These are phyloP conservation scores for Talaromyces sp. DNA, from an alignment of 2,329 filamentous ascomycete species.

Conservation along the genomic window DNA sequence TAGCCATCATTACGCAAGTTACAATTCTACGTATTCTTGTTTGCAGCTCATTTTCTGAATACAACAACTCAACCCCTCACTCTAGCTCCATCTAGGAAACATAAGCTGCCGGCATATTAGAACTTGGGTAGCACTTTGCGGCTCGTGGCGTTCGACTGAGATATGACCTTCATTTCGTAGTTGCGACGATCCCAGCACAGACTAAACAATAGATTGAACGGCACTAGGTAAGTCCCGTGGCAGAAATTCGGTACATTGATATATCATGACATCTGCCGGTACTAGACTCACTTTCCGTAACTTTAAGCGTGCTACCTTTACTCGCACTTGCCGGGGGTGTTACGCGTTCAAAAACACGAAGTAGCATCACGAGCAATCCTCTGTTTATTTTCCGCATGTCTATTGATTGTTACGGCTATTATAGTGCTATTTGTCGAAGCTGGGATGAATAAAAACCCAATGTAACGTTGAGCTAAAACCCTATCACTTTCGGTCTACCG, in stretches of 20 bases:
- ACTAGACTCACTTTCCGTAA: not conserved
- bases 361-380: not conserved
- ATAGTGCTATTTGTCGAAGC: not conserved
- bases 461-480: not conserved
- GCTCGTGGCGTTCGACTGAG: conserved; percentile 3
- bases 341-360: not conserved
- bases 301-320: not conserved
- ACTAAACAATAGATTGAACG: not conserved
- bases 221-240: not conserved
- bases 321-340: not conserved
- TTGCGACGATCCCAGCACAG: not conserved
- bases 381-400: not conserved
- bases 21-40: not conserved
- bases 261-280: not conserved
- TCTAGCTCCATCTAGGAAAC: not conserved
- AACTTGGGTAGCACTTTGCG: conserved; percentile 2
- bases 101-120: not conserved
- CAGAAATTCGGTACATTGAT: not conserved
- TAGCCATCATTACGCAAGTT: not conserved
- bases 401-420: not conserved
- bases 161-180: conserved; percentile 1
- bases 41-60: not conserved
- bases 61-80: not conserved
- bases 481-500: not conserved
- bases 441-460: not conserved